These are phyloP conservation scores for Pseudogymnoascus sp. DNA, from an alignment of 2,329 filamentous ascomycete genomes.

Conservation along the genomic window DNA sequence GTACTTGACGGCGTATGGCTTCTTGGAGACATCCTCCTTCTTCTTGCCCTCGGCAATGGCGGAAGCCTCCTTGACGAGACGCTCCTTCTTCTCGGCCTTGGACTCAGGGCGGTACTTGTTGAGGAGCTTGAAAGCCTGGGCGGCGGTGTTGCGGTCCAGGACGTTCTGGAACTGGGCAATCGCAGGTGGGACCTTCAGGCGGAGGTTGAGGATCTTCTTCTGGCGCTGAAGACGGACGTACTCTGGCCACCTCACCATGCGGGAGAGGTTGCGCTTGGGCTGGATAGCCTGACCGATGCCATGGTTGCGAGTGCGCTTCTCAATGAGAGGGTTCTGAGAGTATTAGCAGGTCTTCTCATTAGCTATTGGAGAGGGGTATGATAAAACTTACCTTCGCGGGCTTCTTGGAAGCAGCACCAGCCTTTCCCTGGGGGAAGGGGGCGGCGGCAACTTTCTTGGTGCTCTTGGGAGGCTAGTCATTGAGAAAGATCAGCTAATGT, in stretches of 20 bases:
- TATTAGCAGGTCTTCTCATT: slow-evolving; percentile 2
- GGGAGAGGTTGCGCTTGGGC: slow-evolving; percentile 87
- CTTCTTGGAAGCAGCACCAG: slow-evolving; percentile 78
- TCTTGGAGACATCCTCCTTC: slow-evolving; percentile 99
- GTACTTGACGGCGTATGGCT: slow-evolving; percentile 99
- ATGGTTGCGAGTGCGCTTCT: slow-evolving; percentile 96
- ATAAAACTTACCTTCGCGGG: slow-evolving; percentile 73
- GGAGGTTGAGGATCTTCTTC: slow-evolving; percentile 93
- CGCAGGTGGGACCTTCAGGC: slow-evolving; percentile 95
- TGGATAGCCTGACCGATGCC: slow-evolving; percentile 99
- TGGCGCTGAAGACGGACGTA: slow-evolving; percentile 88
- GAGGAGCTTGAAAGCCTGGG: slow-evolving; percentile 96
- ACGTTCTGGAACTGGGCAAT: slow-evolving; percentile 97
- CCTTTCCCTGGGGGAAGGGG: slow-evolving; percentile 92
- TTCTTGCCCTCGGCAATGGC: slow-evolving; percentile 99
- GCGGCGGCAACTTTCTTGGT: slow-evolving; percentile 98
- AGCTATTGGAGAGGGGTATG: slow-evolving; percentile 15
- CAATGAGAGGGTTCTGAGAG: slow-evolving; percentile 89
- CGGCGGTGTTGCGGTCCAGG: slow-evolving; percentile 92
- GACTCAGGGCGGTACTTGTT: slow-evolving; percentile 99
- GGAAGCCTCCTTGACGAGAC: slow-evolving; percentile 94
- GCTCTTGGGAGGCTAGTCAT: slow-evolving; percentile 76
- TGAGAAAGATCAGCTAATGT: slow-evolving; percentile 45
- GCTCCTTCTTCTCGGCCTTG: slow-evolving; percentile 99
- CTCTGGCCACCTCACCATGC: slow-evolving; percentile 99